These are phyloP conservation scores for Polymyxa betae DNA, from an alignment of 208 protist genomes.

Conservation along the genomic window DNA sequence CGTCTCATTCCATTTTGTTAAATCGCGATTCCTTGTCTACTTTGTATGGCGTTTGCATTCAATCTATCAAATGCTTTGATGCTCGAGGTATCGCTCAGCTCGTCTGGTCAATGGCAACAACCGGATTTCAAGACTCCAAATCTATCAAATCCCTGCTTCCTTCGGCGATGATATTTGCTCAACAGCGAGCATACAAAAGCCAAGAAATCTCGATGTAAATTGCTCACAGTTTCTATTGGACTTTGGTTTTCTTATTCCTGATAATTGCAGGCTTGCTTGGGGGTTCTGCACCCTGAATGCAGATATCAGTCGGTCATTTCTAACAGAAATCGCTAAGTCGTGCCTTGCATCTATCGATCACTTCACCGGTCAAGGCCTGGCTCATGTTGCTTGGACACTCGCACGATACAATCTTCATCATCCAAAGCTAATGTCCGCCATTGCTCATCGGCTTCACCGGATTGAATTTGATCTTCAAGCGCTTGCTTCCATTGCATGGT, in stretches of 20 bases:
- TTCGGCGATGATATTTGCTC: neutral
- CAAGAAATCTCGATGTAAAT: neutral
- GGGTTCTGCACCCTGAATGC: neutral
- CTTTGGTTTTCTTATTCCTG: neutral
- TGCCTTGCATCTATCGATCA: neutral
- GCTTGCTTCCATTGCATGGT: neutral
- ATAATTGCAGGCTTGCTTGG: neutral
- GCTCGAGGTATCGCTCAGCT: neutral
- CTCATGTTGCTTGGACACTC: neutral
- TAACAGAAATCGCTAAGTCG: neutral
- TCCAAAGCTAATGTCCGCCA: neutral
- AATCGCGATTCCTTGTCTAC: neutral
- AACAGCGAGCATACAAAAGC: neutral
- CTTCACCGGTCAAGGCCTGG: neutral
- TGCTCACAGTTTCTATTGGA: neutral
- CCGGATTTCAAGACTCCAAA: neutral
- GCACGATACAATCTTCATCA: neutral
- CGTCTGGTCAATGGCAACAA: neutral
- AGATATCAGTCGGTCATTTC: neutral
- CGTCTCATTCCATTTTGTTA: no score
- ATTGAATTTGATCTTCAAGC: neutral
- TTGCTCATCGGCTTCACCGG: neutral
- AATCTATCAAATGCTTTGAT: neutral
- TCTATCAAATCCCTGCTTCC: neutral
- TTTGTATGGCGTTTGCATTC: neutral